A percentile compares a stretch with the other conserved stretches of the same genome.
phyloP scores from a whole-genome alignment of 352 stramenopile species.

The Blastocystis sp. region DNA sequence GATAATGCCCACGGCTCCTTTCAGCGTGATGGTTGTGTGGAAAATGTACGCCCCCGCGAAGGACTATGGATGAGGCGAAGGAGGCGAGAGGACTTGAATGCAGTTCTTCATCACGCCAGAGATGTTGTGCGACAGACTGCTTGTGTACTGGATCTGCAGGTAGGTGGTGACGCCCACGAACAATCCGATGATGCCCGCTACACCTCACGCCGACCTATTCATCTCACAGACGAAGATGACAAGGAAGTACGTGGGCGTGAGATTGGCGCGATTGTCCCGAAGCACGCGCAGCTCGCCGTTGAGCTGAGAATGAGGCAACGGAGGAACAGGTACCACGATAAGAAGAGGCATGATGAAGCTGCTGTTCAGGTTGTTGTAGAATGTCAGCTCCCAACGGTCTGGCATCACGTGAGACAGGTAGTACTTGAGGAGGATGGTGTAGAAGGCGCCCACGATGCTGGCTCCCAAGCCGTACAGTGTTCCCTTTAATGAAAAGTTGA shows the following conservation, averaged over 20 bases:
- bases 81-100: background rate
- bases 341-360: slow-evolving; percentile 4
- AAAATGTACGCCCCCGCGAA: background rate
- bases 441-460: slow-evolving; percentile 21
- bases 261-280: background rate
- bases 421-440: slow-evolving; percentile 24
- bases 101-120: slow-evolving; percentile 56
- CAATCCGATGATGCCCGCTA: slow-evolving; percentile 34
- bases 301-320: background rate
- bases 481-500: slow-evolving; percentile 38
- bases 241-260: background rate
- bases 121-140: slow-evolving; percentile 24
- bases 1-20: background rate
- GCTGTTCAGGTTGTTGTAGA: slow-evolving; percentile 48
- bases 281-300: background rate
- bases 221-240: slow-evolving; percentile 20
- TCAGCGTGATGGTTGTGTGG: background rate
- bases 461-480: slow-evolving; percentile 32
- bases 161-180: slow-evolving; percentile 47
- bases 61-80: background rate
- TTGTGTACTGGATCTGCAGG: slow-evolving; percentile 47
- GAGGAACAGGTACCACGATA: background rate
- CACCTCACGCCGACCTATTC: background rate
- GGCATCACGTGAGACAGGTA: slow-evolving; percentile 11
- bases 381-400: background rate